Conservation (phyloP, 2,329 filamentous ascomycete genomes). For the Neonectria punicea region DNA sequence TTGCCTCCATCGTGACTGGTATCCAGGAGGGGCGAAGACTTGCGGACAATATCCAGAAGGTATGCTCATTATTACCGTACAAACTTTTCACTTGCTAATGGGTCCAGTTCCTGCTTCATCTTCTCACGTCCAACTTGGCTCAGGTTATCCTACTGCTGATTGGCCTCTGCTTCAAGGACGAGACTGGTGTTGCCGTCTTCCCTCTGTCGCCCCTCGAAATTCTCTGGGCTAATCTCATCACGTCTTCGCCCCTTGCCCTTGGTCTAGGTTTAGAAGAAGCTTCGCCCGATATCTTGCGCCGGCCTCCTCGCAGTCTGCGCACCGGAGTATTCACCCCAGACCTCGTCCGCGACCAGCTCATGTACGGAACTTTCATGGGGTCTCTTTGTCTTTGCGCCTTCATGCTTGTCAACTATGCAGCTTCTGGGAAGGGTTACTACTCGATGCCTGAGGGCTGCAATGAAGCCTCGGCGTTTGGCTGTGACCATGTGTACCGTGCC, state of each 20-base stretch:
- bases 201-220: constrained; percentile 78
- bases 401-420: constrained; percentile 66
- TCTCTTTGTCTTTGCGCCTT: constrained; percentile 70
- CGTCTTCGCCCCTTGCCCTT: constrained; percentile 76
- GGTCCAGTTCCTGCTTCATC: constrained; percentile 67
- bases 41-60: constrained; percentile 81
- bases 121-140: constrained; percentile 76
- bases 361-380: constrained; percentile 73
- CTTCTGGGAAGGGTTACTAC: constrained; percentile 56
- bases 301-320: constrained; percentile 70
- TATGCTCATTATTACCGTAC: constrained; percentile 40
- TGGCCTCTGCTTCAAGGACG: constrained; percentile 75
- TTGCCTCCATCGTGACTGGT: constrained; percentile 80
- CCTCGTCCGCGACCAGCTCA: constrained; percentile 73
- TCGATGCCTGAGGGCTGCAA: constrained; percentile 69
- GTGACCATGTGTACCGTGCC: constrained; percentile 70
- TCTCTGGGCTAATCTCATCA: constrained; percentile 81
- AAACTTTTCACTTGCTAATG: constrained; percentile 27
- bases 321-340: constrained; percentile 72
- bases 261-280: constrained; percentile 78
- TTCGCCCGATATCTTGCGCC: constrained; percentile 72
- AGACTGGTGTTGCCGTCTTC: constrained; percentile 68
- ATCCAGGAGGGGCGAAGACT: constrained; percentile 76
- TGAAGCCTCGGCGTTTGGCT: constrained; percentile 59
- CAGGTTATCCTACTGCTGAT: constrained; percentile 76